Base-by-base conservation (phyloP, 164 flowering plant genomes). In the Protea cynaroides region DNA sequence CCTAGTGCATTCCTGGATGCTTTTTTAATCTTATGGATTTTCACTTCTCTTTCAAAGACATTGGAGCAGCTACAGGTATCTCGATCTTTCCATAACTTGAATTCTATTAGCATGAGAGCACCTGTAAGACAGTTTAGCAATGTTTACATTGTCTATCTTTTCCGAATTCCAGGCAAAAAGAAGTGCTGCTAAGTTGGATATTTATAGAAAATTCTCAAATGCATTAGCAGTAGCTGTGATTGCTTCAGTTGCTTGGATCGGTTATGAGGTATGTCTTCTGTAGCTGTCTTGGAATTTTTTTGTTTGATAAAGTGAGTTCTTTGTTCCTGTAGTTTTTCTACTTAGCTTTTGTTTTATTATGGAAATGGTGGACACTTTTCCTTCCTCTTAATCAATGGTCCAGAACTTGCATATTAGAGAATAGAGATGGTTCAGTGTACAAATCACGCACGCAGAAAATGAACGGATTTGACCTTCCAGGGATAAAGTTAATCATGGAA, bases 11-110 rank as follows among this genome's bases (percentile, higher is more conserved):
- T 95, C 55, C 78, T 95, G 86, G 99, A 95, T 81, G 93, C 97
- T 54, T 95, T 92, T 82, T 89, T 95, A 78, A 84, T 95, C 76
- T 62, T 95, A 36, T 95, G 99, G 99, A 90, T 95, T 81, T 95
- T 95, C 69, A 89, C 83, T 29, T 89, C 99, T 34, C 92, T 95
- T 47, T 88, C 97, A 58, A 81, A 86, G 21, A 95, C 99, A 55
- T 68, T 95, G 44, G 84, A 79, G 73, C 89, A 92, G 83, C 97
- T 95, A 72, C 97, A 91, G 97, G 99, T 91, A 87, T 64, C 56
- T 29, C 56, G n/a, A 14, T 5, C 62, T 37, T 25, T 38, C 61
- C n/a, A 56, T 63, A 24, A 18, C 59, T 40, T 40, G 21, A 50
- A 19, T 4, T 37, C 34, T 29, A 5, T 29, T 29, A 29, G 5